Conservation (phyloP, 129 eudicot species). For the Chrysanthemum lavandulifolium region DNA sequence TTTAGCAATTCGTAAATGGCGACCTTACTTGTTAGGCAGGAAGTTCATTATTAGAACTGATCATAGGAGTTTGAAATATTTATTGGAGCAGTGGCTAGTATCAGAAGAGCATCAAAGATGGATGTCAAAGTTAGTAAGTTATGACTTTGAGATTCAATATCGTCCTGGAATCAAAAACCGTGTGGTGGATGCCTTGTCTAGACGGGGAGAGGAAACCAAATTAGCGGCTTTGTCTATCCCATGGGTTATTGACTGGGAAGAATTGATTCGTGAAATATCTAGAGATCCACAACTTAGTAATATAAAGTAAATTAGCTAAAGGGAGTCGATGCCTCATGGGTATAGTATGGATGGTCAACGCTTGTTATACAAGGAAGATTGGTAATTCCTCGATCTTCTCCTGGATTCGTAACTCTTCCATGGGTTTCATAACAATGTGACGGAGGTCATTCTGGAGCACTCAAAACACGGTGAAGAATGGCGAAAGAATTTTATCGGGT, state of each 20-base stretch:
- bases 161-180: neutral
- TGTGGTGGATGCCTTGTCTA: slow-evolving; percentile 20
- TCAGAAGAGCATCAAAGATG: neutral
- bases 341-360: neutral
- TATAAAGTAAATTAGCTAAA: neutral
- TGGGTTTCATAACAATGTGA: neutral
- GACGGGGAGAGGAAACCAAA: no score
- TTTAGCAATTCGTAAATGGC: slow-evolving; percentile 8
- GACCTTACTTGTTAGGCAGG: slow-evolving; percentile 1
- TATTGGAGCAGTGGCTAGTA: neutral
- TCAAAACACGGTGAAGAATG: neutral
- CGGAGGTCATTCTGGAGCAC: neutral
- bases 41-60: slow-evolving; percentile 6
- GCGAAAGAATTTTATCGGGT: neutral
- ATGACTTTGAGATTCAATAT: slow-evolving; percentile 11
- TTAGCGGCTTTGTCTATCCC: no score
- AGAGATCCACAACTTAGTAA: neutral
- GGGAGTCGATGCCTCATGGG: neutral
- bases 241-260: neutral
- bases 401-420: neutral
- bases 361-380: neutral
- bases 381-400: neutral
- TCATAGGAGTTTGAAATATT: slow-evolving; percentile 3
- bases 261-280: neutral
- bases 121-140: slow-evolving; percentile 14